Base-by-base conservation (phyloP, 179 eudicot genomes). In the Silene coronaria region DNA sequence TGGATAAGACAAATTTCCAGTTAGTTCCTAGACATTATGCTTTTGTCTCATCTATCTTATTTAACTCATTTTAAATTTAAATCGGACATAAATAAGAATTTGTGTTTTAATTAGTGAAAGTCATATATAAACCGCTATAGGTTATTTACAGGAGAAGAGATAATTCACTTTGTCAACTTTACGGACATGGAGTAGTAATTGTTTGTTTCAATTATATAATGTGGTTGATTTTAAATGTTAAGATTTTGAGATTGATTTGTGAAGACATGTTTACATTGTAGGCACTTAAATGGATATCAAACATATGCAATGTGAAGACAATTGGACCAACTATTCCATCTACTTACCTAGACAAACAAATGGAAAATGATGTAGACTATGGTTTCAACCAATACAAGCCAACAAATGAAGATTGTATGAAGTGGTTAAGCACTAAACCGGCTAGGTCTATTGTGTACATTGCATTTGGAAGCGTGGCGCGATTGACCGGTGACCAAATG, bases 281-380 rank as follows among this genome's bases (percentile, higher is more conserved):
- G 73, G 60, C 11, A 4, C 8, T 70, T 0, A 70, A 48, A 11
- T 70, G 60, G 73, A 23, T 70, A 46, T 70, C 73, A 70, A 70
- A 70, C 1, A 24, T 70, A 70, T 70, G 73, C 13, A 4, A 24
- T 23, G 73, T 70, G 59, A 70, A 70, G 60, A 70, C 73, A 45
- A 70, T 70, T 46, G 73, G 73, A 24, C 73, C 73, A 23, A 70
- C 73, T 11, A 46, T 70, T 48, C 73, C 73, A 70, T 70, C 73
- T 1, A 26, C 10, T 27, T 71, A 55, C 21, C 0, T 71, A 12
- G 74, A 71, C 63, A 71, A 71, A 71, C 61, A 53, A 71, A 55
- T 71, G 10, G 74, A 71, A 26, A 51, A 55, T 27, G 74, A 71
- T 71, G 63, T 71, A 0, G 63, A 55, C 17, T 71, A 71, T 71